phyloP scores from a whole-genome alignment of 2,329 filamentous ascomycete species.

The Dothiorella sarmentorum region DNA sequence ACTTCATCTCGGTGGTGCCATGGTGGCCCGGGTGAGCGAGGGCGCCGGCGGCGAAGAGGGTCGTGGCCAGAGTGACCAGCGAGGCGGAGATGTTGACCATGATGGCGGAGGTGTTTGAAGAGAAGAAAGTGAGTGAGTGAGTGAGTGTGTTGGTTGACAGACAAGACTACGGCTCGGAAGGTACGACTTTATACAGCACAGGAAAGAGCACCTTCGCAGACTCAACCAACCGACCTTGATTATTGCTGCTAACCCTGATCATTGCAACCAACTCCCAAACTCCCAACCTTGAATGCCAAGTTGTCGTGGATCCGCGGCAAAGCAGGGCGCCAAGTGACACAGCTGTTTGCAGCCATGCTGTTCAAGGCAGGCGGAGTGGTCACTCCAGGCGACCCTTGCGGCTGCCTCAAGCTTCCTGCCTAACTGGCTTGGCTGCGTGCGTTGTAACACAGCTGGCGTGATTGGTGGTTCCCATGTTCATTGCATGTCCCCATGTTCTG shows the following conservation, averaged over 20 bases:
- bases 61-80: constrained; percentile 2
- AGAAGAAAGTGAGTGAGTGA: background rate
- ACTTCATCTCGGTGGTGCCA: constrained; percentile 30
- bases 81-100: constrained; percentile 6
- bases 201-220: background rate
- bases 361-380: constrained; percentile 6
- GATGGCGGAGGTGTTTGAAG: background rate
- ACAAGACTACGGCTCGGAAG: background rate
- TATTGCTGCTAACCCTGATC: background rate
- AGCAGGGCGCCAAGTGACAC: background rate
- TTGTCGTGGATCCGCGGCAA: constrained; percentile 1
- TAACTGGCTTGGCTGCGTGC: background rate
- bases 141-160: too few relatives aligned
- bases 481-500: background rate
- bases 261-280: too few relatives aligned
- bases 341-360: background rate
- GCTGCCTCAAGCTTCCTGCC: constrained; percentile 7
- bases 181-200: background rate
- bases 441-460: background rate
- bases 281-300: too few relatives aligned
- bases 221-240: background rate
- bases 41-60: constrained; percentile 16
- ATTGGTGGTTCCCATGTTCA: too few relatives aligned
- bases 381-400: background rate
- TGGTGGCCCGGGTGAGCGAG: constrained; percentile 32